Base-by-base conservation (phyloP, 257 asterid genomes). In the Lycium ferocissimum region DNA sequence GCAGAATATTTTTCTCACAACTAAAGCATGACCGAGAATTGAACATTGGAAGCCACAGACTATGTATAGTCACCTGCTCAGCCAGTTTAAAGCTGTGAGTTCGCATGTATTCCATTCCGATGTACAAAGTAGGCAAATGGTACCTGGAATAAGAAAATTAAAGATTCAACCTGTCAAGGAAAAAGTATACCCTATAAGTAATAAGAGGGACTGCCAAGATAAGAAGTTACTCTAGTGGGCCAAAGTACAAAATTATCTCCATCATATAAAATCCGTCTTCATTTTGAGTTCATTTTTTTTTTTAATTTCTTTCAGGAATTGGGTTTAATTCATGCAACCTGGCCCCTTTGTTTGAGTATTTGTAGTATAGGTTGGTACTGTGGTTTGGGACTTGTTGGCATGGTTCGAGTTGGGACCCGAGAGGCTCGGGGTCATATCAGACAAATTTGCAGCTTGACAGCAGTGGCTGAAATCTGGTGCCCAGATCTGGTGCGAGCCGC, bases 51-150 rank as follows among this genome's bases (percentile, higher is more conserved):
- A 84, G 83, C 79, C 85, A 69, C 54, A n/a, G 54, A 35, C 78
- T 67, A 35, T 45, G 75, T 85, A 53, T 66, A 10, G 58, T 84
- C 86, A 97, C 99, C 98, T 97, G 99, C 89, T 95, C 98, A 73
- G 99, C 98, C 87, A 97, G 94, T 92, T 95, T 97, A 90, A 94
- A 95, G 91, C 98, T 97, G 88, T 94, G 99, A 71, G 98, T 97
- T 84, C 98, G 95, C 99, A 95, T 95, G 86, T 97, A 95, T 87
- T 97, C 99, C 99, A 95, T 97, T 82, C 99, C 99, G 80, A 97
- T 97, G 89, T 95, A 97, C 37, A 97, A 89, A 84, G 97, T 85
- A 66, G 99, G 98, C 84, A 97, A 92, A 94, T 97, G 99, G 89
- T 97, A 97, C 93, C 99, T 97, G 97, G 86, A 89, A 89, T 78